These are phyloP conservation scores for Trypanosomatidae sp. DNA, from an alignment of 208 protist species.

Conservation along the genomic window DNA sequence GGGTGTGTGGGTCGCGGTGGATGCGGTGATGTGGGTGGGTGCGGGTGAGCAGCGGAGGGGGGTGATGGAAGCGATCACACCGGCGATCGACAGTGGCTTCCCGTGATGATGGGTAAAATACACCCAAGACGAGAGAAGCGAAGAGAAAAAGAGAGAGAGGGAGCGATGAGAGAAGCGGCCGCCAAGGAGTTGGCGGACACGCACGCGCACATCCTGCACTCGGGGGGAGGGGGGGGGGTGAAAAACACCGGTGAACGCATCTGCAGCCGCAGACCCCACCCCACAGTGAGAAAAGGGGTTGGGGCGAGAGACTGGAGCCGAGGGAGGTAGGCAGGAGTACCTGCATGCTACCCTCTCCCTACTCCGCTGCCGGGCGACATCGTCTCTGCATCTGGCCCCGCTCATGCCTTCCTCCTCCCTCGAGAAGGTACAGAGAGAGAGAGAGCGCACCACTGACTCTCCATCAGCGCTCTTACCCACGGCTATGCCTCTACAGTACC, in stretches of 20 bases:
- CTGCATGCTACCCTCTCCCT: background rate
- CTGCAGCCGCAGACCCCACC: background rate
- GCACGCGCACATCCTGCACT: background rate
- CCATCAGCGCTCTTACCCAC: background rate
- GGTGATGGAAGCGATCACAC: constrained; percentile 4
- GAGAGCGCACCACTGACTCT: no score
- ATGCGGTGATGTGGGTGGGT: background rate
- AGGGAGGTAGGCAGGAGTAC: background rate
- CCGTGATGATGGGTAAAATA: background rate
- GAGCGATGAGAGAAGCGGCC: background rate
- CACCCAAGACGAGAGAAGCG: background rate
- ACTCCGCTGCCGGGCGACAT: background rate
- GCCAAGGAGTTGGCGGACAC: background rate
- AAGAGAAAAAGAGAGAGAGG: background rate
- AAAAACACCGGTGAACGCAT: background rate
- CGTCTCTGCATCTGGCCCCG: background rate
- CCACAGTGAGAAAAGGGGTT: background rate
- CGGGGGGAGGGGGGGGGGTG: background rate
- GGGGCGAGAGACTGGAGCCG: background rate
- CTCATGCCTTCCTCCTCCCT: background rate
- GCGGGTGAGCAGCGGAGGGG: background rate
- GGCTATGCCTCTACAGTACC: background rate
- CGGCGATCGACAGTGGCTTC: background rate
- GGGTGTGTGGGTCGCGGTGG: background rate
- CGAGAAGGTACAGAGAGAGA: background rate